Percentiles rank a stretch among this genome's conserved stretches.
These are phyloP conservation scores for Climacium dendroides DNA, from an alignment of 225 moss, liverwort and hornwort genomes.

Conservation along the genomic window DNA sequence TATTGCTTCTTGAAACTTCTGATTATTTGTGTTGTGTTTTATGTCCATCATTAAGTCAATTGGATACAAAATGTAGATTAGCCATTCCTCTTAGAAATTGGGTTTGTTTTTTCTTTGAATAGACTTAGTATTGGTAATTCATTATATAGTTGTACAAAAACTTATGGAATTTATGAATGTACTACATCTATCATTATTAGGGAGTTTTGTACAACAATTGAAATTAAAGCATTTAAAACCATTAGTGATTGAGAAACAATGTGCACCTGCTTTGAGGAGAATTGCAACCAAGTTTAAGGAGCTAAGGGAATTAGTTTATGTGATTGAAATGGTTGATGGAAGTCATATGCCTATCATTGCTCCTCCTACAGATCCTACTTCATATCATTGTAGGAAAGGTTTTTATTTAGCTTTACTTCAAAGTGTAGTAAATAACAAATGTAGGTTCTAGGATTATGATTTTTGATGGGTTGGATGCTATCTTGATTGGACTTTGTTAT, in stretches of 20 bases:
- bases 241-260: neutral
- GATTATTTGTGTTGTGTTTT: neutral
- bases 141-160: accelerated
- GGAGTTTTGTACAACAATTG: accelerated
- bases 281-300: neutral
- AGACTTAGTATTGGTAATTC: neutral
- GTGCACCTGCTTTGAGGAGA: neutral
- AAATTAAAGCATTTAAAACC: neutral
- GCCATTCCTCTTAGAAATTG: neutral
- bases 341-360: neutral
- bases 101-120: neutral
- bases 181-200: neutral
- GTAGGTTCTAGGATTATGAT: neutral
- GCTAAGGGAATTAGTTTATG: accelerated
- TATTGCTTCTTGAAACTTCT: neutral
- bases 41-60: accelerated
- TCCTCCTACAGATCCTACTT: neutral
- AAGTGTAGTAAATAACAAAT: neutral
- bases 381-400: neutral
- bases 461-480: accelerated
- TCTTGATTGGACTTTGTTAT: neutral
- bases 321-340: neutral
- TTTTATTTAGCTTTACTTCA: neutral
- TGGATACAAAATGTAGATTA: neutral
- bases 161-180: neutral